Conservation (phyloP, 2,329 filamentous ascomycete species). For the Fusarium newnesense region DNA sequence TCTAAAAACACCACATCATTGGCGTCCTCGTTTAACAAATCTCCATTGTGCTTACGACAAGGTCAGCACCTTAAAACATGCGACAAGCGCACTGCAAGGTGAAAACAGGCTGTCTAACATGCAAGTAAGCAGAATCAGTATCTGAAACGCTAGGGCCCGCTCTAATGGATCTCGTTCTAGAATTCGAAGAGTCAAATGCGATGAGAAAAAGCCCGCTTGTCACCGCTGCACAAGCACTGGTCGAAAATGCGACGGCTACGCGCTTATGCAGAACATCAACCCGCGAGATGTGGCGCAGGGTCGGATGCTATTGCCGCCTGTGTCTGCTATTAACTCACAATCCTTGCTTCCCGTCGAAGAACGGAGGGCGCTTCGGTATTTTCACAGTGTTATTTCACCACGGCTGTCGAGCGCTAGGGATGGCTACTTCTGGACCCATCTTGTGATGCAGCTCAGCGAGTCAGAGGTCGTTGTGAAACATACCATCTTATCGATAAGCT, state of each 20-base stretch:
- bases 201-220: slow-evolving; percentile 1
- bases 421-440: slow-evolving; percentile 23
- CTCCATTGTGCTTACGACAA: neutral
- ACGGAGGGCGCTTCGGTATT: slow-evolving; percentile 13
- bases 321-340: neutral
- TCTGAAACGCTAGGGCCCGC: neutral
- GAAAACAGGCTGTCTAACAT: neutral
- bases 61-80: neutral
- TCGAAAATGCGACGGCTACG: slow-evolving; percentile 5
- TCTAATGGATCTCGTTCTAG: neutral
- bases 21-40: neutral
- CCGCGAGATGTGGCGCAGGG: neutral
- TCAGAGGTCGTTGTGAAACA: slow-evolving; percentile 11
- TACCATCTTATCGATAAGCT: slow-evolving; percentile 24
- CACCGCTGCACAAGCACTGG: slow-evolving; percentile 8
- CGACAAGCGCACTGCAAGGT: neutral
- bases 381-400: slow-evolving; percentile 7
- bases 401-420: slow-evolving; percentile 4
- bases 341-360: neutral
- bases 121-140: neutral
- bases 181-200: slow-evolving; percentile 1
- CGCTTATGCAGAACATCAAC: neutral
- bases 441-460: slow-evolving; percentile 22
- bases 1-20: neutral
- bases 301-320: neutral